Base-by-base conservation (phyloP, 2,329 filamentous ascomycete species). In the Pseudofabraea citricarpa region DNA sequence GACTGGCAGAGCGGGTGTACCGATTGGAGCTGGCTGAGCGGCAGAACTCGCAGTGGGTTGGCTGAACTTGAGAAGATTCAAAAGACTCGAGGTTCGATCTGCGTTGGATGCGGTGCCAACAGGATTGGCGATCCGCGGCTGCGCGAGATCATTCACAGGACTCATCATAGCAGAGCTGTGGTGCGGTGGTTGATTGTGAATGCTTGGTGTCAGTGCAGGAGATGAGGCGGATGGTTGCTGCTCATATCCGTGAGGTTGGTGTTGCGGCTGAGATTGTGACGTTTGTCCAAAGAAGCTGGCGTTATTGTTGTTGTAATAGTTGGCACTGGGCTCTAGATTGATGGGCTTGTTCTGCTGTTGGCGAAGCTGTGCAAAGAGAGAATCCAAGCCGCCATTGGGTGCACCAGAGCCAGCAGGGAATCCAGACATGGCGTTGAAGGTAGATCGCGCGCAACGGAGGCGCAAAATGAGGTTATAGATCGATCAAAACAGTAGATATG, bases 31-130 rank as follows among this genome's bases (percentile, higher is more conserved):
- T 38, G 55, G 47, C 33, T 54, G 52, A 26, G 29, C 54, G 10
- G 44, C 51, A 43, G 56, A 54, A 23, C 51, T 54, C 15, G 58
- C 52, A 40, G 65, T 49, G 29, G 70, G 64, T 52, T 76, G 70
- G 48, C 75, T 81, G 64, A 82, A 84, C 62, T 81, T 81, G 50
- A 87, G 70, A 48, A 86, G 63, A 56, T 77, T 84, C 46, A 86
- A 70, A 51, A 87, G 62, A 55, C 75, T 79, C 49, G 72, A 70
- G 13, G 76, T 74, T 47, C 73, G 71, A 44, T 72, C 70, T 39
- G 65, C 60, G 46, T 68, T 70, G 64, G 51, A 62, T 18, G 52
- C n/a, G 19, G 46, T 47, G 36, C 57, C 54, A 18, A 40, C 39
- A 16, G 53, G 45, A 36, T 53, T 38, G 66, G 62, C 66, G 67